These are phyloP conservation scores for Striga asiatica DNA, from an alignment of 257 asterid species.

Conservation along the genomic window DNA sequence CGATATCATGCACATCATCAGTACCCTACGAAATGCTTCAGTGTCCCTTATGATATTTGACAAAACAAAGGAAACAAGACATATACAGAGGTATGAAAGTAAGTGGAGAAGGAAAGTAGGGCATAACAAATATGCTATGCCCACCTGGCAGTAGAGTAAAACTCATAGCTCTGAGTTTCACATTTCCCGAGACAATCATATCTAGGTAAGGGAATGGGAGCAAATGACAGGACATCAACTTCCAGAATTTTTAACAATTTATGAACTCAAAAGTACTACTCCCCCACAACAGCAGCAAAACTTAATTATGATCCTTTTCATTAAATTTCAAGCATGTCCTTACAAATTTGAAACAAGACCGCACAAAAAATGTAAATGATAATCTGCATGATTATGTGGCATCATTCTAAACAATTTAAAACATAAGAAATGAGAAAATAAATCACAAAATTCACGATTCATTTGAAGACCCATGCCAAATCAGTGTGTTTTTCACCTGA, in stretches of 20 bases:
- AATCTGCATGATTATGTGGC: neutral
- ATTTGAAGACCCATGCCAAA: neutral
- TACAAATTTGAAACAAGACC: neutral
- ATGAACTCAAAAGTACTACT: neutral
- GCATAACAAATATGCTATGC: neutral
- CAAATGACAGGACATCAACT: neutral
- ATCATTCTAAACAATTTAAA: neutral
- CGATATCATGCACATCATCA: conserved; percentile 7
- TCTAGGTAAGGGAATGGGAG: neutral
- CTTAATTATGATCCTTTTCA: neutral
- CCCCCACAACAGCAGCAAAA: conserved; percentile 6
- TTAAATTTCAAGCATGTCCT: conserved; percentile 1
- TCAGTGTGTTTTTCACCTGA: neutral
- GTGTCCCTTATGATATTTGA: neutral
- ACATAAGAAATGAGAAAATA: neutral
- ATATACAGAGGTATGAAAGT: neutral
- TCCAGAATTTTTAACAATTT: neutral
- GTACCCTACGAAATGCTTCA: neutral
- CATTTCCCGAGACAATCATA: neutral
- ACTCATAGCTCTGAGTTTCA: conserved; percentile 7
- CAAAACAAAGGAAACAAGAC: neutral
- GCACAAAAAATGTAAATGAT: neutral
- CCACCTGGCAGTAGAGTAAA: conserved; percentile 2
- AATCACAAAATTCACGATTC: neutral
- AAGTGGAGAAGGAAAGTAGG: neutral